Evolutionary conservation across 2,329 filamentous ascomycete species (phyloP).

Genomic region (Penicillium sp.): DNA sequence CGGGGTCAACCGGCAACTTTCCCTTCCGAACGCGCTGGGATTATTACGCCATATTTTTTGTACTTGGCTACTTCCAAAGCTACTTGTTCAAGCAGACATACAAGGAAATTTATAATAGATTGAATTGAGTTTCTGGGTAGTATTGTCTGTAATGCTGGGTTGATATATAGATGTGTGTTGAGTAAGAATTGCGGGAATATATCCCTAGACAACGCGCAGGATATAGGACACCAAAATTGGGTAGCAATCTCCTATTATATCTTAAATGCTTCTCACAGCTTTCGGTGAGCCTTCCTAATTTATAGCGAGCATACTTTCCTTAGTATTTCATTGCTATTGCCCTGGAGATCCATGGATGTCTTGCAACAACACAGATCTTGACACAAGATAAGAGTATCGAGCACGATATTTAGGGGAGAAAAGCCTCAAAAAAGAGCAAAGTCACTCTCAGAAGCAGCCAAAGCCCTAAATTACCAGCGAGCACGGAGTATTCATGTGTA

Average conservation of each 20-base stretch:
- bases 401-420: background rate
- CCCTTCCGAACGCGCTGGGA: background rate
- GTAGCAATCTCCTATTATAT: background rate
- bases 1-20: constrained; percentile 12
- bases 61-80: background rate
- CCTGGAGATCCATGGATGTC: background rate
- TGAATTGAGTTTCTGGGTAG: background rate
- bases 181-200: background rate
- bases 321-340: background rate
- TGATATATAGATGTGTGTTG: background rate
- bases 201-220: background rate
- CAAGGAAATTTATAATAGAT: background rate
- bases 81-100: background rate
- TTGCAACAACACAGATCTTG: background rate
- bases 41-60: background rate
- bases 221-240: too few species aligned
- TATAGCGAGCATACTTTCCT: too few species aligned
- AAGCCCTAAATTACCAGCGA: background rate
- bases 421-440: background rate
- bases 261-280: background rate
- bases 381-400: background rate
- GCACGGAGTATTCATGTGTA: background rate
- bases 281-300: too few species aligned
- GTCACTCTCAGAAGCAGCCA: background rate
- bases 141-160: background rate